These are phyloP conservation scores for Emericellopsis atlantica DNA, from an alignment of 2,329 filamentous ascomycete genomes.

Conservation along the genomic window DNA sequence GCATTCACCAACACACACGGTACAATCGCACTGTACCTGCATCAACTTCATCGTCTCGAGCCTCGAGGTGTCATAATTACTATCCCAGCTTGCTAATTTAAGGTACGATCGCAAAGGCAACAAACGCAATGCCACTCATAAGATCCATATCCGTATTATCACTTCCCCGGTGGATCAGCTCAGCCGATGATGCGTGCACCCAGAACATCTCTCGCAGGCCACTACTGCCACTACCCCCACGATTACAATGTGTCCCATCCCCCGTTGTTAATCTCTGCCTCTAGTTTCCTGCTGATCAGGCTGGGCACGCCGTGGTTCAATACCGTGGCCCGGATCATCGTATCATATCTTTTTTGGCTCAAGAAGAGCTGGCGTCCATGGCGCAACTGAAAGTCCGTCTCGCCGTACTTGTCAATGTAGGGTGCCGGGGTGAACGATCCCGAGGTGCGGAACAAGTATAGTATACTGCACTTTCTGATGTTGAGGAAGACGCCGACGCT, in stretches of 20 bases:
- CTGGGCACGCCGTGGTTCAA: constrained; percentile 77
- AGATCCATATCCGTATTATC: no score
- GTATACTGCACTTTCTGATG: constrained; percentile 86
- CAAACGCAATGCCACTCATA: no score
- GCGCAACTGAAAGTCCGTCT: constrained; percentile 82
- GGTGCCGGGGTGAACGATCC: constrained; percentile 81
- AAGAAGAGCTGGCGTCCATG: constrained; percentile 83
- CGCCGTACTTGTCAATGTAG: constrained; percentile 91
- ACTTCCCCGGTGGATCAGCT: no score
- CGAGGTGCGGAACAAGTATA: constrained; percentile 71
- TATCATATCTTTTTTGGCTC: constrained; percentile 89
- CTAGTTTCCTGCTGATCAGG: constrained; percentile 77
- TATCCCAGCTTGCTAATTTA: no score
- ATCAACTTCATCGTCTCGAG: not conserved
- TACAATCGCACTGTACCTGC: constrained; percentile 3
- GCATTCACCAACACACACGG: not conserved
- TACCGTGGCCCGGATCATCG: constrained; percentile 75
- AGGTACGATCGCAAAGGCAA: no score
- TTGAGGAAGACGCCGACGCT: constrained; percentile 93
- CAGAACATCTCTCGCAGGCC: no score
- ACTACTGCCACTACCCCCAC: not conserved
- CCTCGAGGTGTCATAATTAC: not conserved
- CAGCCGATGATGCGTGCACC: no score
- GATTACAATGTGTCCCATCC: constrained; percentile 70
- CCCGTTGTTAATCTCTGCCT: constrained; percentile 92